Conservation (phyloP, 352 stramenopile genomes). For the Phytophthora sansomeana region DNA sequence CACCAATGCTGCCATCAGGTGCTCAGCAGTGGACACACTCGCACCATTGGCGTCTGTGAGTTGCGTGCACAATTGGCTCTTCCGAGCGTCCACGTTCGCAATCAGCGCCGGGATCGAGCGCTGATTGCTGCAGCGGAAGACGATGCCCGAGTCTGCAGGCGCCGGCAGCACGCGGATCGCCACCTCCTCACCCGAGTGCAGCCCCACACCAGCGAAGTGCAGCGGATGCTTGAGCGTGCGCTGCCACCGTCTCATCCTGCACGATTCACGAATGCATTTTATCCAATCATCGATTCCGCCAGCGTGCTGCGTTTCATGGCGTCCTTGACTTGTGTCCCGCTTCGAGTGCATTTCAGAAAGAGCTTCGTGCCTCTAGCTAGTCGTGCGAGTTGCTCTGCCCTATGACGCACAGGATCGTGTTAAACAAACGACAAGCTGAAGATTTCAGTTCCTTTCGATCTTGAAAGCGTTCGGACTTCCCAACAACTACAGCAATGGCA, state of each 20-base stretch:
- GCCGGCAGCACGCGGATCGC: constrained; percentile 46
- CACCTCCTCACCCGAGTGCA: constrained; percentile 59
- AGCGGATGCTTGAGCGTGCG: constrained; percentile 60
- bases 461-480: neutral
- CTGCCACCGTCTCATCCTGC: constrained; percentile 37
- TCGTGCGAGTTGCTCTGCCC: too few relatives aligned
- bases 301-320: neutral
- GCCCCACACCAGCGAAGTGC: constrained; percentile 61
- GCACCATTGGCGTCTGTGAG: constrained; percentile 32
- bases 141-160: constrained; percentile 37
- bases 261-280: constrained; percentile 7
- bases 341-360: too few relatives aligned
- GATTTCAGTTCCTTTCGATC: neutral
- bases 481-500: too few relatives aligned
- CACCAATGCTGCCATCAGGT: constrained; percentile 72
- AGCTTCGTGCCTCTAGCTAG: too few relatives aligned
- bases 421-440: neutral
- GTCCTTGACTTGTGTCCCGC: too few relatives aligned
- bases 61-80: constrained; percentile 69
- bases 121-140: constrained; percentile 33
- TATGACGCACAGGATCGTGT: too few relatives aligned
- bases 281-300: constrained; percentile 26
- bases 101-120: constrained; percentile 38
- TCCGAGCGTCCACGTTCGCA: constrained; percentile 45
- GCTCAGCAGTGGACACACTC: constrained; percentile 64